Conservation (phyloP, 805 yeast species). For the Zygotorulaspora florentina region DNA sequence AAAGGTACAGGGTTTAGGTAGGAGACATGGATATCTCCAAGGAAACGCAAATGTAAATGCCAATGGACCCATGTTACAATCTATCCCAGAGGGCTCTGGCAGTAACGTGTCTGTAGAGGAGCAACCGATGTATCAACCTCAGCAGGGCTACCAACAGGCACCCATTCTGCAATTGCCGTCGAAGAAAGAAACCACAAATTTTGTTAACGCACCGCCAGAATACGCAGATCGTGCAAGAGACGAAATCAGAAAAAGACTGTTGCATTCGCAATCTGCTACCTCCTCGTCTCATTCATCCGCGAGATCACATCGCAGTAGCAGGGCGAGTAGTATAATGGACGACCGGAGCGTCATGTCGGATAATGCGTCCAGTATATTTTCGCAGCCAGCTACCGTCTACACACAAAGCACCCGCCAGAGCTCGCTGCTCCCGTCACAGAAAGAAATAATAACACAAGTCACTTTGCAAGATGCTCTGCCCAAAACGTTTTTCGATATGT, state of each 20-base stretch:
- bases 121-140: slow-evolving; percentile 2
- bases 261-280: slow-evolving; percentile 11
- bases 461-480: slow-evolving; percentile 53
- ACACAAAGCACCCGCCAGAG: slow-evolving; percentile 19
- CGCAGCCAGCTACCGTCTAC: slow-evolving; percentile 23
- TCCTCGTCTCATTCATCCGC: slow-evolving; percentile 6
- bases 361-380: slow-evolving; percentile 27
- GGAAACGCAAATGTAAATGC: slow-evolving; percentile 3
- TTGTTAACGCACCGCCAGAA: slow-evolving; percentile 35
- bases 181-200: slow-evolving; percentile 17
- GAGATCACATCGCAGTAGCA: slow-evolving; percentile 4
- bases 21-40: slow-evolving; percentile 9
- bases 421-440: slow-evolving; percentile 4
- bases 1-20: slow-evolving; percentile 20
- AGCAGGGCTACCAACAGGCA: slow-evolving; percentile 4
- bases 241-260: slow-evolving; percentile 32
- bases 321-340: slow-evolving; percentile 12
- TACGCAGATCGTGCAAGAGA: slow-evolving; percentile 36
- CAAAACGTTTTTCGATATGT: slow-evolving; percentile 48
- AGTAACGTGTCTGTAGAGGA: slow-evolving; percentile 1
- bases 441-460: slow-evolving; percentile 22
- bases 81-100: slow-evolving; percentile 8
- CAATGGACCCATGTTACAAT: slow-evolving; percentile 2
- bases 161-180: slow-evolving; percentile 3
- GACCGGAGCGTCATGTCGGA: slow-evolving; percentile 20